These are phyloP conservation scores for Aspergillus sojae DNA, from an alignment of 2,329 filamentous ascomycete genomes.

Conservation along the genomic window DNA sequence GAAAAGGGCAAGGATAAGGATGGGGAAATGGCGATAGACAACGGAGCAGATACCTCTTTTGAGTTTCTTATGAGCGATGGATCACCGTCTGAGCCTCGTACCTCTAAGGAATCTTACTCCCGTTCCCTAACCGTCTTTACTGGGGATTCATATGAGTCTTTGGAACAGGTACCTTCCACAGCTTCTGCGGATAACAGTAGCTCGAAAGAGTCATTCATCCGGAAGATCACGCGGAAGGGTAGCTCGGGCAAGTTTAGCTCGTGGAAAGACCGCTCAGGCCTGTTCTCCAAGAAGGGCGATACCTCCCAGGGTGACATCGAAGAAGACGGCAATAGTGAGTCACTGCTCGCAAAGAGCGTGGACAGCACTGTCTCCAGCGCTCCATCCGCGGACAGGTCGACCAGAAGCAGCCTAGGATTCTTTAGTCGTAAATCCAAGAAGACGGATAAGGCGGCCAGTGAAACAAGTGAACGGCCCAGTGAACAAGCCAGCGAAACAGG, in stretches of 20 bases:
- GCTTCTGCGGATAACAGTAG: slow-evolving; percentile 44
- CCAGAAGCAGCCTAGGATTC: slow-evolving; percentile 48
- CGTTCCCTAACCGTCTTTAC: slow-evolving; percentile 49
- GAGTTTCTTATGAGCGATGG: slow-evolving; percentile 39
- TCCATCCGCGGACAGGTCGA: slow-evolving; percentile 46
- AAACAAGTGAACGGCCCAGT: slow-evolving; percentile 48
- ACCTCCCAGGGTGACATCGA: slow-evolving; percentile 48
- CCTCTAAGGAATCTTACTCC: slow-evolving; percentile 43
- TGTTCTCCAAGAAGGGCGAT: slow-evolving; percentile 52
- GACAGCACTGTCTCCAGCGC: slow-evolving; percentile 46
- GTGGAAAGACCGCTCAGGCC: slow-evolving; percentile 53
- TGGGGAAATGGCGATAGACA: slow-evolving; percentile 38
- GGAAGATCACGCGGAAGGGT: slow-evolving; percentile 54
- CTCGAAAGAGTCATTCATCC: slow-evolving; percentile 54
- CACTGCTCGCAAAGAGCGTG: slow-evolving; percentile 46
- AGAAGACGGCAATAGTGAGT: slow-evolving; percentile 44
- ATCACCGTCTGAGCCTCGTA: slow-evolving; percentile 49
- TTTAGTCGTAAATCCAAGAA: slow-evolving; percentile 52
- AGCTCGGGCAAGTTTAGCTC: slow-evolving; percentile 55
- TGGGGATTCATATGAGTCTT: slow-evolving; percentile 51
- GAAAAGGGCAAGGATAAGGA: slow-evolving; percentile 51
- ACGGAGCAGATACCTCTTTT: slow-evolving; percentile 33
- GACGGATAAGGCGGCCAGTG: slow-evolving; percentile 44
- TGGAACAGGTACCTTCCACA: slow-evolving; percentile 50
- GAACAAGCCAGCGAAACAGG: slow-evolving; percentile 39